Percentiles rank a stretch among this genome's conserved stretches.
Conservation (phyloP, 1,139 yeast species). For the Arxiozyma bovina region DNA sequence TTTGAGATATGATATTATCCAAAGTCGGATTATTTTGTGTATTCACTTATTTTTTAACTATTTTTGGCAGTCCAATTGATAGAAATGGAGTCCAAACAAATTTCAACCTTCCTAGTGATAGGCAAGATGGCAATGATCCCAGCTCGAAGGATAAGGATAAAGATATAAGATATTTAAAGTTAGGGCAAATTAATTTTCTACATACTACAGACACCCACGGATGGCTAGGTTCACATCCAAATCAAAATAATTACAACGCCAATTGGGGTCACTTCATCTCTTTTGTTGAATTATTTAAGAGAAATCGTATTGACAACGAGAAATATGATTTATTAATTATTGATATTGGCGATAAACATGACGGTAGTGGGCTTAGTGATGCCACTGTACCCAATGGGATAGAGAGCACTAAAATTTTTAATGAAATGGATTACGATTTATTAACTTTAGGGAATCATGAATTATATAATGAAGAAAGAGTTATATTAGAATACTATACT, state of each 20-base stretch:
- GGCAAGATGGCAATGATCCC: background rate
- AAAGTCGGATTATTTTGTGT: background rate
- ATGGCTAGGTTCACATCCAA: conserved; percentile 83
- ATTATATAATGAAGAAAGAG: conserved; percentile 60
- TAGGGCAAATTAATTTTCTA: conserved; percentile 71
- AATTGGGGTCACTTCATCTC: conserved; percentile 92
- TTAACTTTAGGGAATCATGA: conserved; percentile 91
- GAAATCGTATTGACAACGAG: conserved; percentile 35
- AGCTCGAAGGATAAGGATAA: background rate
- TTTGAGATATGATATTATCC: background rate
- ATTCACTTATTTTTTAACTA: background rate
- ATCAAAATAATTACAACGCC: conserved; percentile 66
- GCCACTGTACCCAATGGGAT: conserved; percentile 65
- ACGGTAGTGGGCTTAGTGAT: conserved; percentile 84
- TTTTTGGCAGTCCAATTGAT: background rate
- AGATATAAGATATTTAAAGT: conserved; percentile 39
- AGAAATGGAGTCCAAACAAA: background rate
- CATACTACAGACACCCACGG: conserved; percentile 97
- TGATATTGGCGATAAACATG: conserved; percentile 91
- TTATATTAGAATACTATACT: conserved; percentile 54
- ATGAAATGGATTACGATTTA: conserved; percentile 62
- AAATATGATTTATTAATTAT: conserved; percentile 58
- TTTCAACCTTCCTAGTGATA: background rate
- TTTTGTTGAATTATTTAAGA: conserved; percentile 46
- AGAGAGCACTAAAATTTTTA: conserved; percentile 54